Percentiles rank a stretch among this genome's conserved stretches.
Conservation (phyloP, 2,329 filamentous ascomycete genomes). For the Penicillium psychrosexuale region DNA sequence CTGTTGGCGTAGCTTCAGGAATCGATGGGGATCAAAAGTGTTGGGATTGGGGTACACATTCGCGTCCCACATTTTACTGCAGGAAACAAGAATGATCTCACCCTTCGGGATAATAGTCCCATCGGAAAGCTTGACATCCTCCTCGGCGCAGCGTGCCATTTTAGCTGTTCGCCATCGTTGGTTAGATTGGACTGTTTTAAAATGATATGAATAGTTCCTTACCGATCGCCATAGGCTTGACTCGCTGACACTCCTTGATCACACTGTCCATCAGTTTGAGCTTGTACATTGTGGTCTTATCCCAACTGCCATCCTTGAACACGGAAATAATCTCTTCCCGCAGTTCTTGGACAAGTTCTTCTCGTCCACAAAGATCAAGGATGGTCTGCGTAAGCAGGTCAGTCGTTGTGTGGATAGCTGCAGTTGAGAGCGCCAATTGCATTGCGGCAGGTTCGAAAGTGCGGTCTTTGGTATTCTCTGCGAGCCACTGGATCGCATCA, state of each 20-base stretch:
- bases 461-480: not conserved
- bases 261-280: conserved; percentile 4
- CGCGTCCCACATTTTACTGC: conserved; percentile 9
- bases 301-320: not conserved
- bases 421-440: conserved; percentile 5
- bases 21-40: not conserved
- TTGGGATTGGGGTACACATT: not conserved
- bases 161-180: not conserved
- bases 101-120: not conserved
- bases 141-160: not conserved
- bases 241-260: not conserved
- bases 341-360: not conserved
- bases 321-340: conserved; percentile 9
- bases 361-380: not conserved
- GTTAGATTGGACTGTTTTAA: not conserved
- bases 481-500: not conserved
- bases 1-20: not conserved
- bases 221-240: conserved; percentile 2
- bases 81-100: not conserved
- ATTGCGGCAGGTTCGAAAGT: not conserved
- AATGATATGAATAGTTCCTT: not conserved
- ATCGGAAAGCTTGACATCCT: not conserved
- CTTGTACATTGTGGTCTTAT: conserved; percentile 3
- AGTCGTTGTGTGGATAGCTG: conserved; percentile 7
- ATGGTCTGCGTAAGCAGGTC: conserved; percentile 3